Base-by-base conservation (phyloP, 1,139 yeast genomes). In the Yamadazyma buinensis region DNA sequence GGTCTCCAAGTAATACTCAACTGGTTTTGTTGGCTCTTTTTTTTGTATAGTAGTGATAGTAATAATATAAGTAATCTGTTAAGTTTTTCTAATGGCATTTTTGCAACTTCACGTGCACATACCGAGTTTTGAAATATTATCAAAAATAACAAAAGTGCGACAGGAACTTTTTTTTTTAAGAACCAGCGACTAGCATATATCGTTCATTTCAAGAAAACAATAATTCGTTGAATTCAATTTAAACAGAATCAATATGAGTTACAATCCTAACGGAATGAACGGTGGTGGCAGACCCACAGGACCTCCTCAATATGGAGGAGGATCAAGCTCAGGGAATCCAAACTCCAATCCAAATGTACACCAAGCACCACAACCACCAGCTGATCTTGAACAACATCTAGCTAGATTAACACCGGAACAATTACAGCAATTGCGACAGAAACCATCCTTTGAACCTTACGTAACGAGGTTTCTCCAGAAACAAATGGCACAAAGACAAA, bases 381-480 rank as follows among this genome's bases (percentile, higher is more conserved):
- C 26, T 5, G 36, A 36, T 13, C 32, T 36, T 10, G 39, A 36
- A 23, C 32, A 30, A 19, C 70, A 61, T 48, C 54, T 63, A 28
- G 64, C 70, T 19, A 65, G 68, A 34, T 50, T 67, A 33, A 55
- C 67, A 17, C 71, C 74, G 9, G 71, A 69, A 43, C 75, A 70
- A 37, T 61, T 71, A 26, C 72, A 72, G 41, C 68, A 73, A 40
- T 59, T 74, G 45, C 67, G 72, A 37, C 61, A 54, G 48, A 74
- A 72, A 44, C 75, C 74, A 3, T 74, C 67, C 41, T 67, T 65
- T 42, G 72, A 64, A 40, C 64, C 58, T 25, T 56, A 65, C 35
- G 57, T 68, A 53, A 52, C 65, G 26, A 59, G 58, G 35, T 64
- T 61, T 40, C 43, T 60, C 42, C 71, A 64, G 38, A 47, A 59